Evolutionary conservation across 2,329 filamentous ascomycete species (phyloP).

Genomic region (Exophiala oligosperma): DNA sequence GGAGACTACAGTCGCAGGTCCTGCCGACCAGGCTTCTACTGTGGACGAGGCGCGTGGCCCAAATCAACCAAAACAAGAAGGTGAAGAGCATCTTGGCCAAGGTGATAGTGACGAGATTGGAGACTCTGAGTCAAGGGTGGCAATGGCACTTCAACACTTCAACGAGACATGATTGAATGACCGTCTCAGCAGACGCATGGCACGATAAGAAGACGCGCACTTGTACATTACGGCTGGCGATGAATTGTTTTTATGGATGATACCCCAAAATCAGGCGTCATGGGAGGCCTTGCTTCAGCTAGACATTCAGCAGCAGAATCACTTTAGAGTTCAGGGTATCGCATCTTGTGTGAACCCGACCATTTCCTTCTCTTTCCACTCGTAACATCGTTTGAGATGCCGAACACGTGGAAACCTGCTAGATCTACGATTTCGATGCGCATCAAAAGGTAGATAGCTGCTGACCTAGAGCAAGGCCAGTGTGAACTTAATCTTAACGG

Average conservation of each 20-base stretch:
- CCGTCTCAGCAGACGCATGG: no score
- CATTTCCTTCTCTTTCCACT: no score
- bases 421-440: no score
- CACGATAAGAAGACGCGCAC: background rate
- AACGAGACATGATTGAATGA: constrained; percentile 11
- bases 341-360: background rate
- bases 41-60: background rate
- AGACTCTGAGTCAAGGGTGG: constrained; percentile 19
- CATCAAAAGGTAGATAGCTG: no score
- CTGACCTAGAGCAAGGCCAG: no score
- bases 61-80: background rate
- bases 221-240: background rate
- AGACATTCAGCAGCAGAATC: background rate
- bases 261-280: background rate
- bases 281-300: background rate
- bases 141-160: constrained; percentile 20
- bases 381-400: no score
- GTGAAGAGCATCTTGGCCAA: constrained; percentile 4
- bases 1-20: constrained; percentile 15
- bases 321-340: background rate
- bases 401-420: no score
- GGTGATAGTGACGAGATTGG: constrained; percentile 6
- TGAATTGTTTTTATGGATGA: background rate
- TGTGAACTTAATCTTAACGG: no score
- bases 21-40: constrained; percentile 2